A percentile compares a stretch with the other conserved stretches of the same genome.
Evolutionary conservation across 2,329 filamentous ascomycete species (phyloP).

Genomic region (Claviceps monticola): DNA sequence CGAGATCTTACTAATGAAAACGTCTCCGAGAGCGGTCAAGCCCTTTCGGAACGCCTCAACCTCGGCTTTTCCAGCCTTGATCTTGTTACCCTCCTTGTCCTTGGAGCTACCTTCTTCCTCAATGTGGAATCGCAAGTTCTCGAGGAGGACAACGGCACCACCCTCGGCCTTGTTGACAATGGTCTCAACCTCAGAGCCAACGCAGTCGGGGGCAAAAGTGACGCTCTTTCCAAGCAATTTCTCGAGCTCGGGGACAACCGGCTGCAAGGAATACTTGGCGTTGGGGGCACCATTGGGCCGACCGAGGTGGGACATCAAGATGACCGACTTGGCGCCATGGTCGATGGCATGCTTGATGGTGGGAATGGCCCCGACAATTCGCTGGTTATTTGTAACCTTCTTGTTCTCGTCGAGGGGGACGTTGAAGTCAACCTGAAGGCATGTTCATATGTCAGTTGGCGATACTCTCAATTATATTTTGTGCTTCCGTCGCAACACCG

Average conservation of each 20-base stretch:
- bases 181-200: slow-evolving; percentile 80
- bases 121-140: slow-evolving; percentile 96
- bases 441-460: neutral
- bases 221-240: slow-evolving; percentile 76
- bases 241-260: slow-evolving; percentile 82
- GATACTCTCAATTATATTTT: neutral
- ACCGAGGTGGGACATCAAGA: slow-evolving; percentile 97
- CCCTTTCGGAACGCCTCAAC: slow-evolving; percentile 92
- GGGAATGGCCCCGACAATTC: slow-evolving; percentile 88
- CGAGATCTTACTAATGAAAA: slow-evolving; percentile 73
- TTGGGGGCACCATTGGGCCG: slow-evolving; percentile 84
- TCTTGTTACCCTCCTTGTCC: slow-evolving; percentile 90
- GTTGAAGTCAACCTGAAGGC: slow-evolving; percentile 88
- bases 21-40: slow-evolving; percentile 82
- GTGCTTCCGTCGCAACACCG: neutral
- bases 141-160: slow-evolving; percentile 78
- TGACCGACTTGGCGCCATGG: slow-evolving; percentile 77
- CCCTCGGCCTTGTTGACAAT: slow-evolving; percentile 69
- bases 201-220: slow-evolving; percentile 78
- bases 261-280: slow-evolving; percentile 87
- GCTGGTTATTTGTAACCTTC: slow-evolving; percentile 96
- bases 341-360: slow-evolving; percentile 92
- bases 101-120: slow-evolving; percentile 97
- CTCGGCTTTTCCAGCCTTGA: slow-evolving; percentile 88
- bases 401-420: slow-evolving; percentile 87